Conservation (phyloP, 306 rosid genomes). For the Prunus armeniaca region DNA sequence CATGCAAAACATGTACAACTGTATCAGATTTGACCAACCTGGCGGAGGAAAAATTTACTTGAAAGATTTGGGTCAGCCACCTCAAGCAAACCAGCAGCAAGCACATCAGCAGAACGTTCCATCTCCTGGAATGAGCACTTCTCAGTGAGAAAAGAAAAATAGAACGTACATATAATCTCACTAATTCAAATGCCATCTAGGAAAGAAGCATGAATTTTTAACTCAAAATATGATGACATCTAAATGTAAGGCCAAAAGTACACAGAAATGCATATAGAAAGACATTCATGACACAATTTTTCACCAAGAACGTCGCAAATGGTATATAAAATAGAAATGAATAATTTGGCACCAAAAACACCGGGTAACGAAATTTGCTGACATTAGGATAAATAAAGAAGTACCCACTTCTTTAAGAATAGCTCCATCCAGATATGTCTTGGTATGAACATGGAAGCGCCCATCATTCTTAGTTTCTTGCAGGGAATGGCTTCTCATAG, state of each 20-base stretch:
- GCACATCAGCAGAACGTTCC: conserved; percentile 95
- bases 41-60: conserved; percentile 78
- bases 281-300: not conserved
- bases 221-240: not conserved
- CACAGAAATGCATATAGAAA: conserved; percentile 5
- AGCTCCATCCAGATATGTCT: conserved; percentile 89
- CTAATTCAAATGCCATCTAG: not conserved
- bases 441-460: conserved; percentile 93
- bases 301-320: conserved; percentile 12
- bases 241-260: not conserved
- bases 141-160: conserved; percentile 9
- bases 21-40: conserved; percentile 34
- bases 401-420: conserved; percentile 79
- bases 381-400: conserved; percentile 17
- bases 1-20: not conserved
- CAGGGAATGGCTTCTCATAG: conserved; percentile 96
- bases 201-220: not conserved
- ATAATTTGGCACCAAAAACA: not conserved
- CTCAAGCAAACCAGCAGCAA: conserved; percentile 99
- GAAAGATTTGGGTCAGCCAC: conserved; percentile 95
- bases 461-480: conserved; percentile 97
- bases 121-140: conserved; percentile 64
- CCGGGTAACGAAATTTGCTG: not conserved
- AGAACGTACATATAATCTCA: not conserved
- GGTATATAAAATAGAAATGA: conserved; percentile 6